phyloP scores from a whole-genome alignment of 2,329 filamentous ascomycete species.

The Neonectria coccinea region DNA sequence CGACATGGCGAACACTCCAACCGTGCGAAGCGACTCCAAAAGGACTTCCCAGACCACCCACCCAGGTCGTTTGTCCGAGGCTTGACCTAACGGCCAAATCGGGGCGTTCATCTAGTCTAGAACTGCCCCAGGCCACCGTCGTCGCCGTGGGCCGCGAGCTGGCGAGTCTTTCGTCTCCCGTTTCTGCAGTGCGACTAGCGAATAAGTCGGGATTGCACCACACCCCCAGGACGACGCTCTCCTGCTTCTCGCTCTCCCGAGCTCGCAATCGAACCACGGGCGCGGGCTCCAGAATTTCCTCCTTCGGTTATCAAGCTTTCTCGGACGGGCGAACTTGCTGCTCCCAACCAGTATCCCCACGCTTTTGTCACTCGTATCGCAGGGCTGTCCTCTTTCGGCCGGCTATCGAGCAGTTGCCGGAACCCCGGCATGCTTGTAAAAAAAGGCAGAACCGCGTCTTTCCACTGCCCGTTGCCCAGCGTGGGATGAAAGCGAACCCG shows the following conservation, averaged over 20 bases:
- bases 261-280: conserved; percentile 17
- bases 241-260: background rate
- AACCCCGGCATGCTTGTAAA: no score
- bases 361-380: background rate
- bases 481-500: background rate
- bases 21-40: background rate
- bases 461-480: background rate
- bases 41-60: background rate
- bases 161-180: background rate
- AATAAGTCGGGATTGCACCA: conserved; percentile 9
- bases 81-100: background rate
- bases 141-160: background rate
- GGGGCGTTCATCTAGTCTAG: background rate
- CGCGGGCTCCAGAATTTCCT: conserved; percentile 12
- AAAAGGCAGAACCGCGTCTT: no score
- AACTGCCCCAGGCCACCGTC: background rate
- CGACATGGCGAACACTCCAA: background rate
- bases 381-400: background rate
- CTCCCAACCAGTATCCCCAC: background rate
- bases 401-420: background rate
- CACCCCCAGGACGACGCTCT: background rate
- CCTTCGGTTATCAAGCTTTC: conserved; percentile 19
- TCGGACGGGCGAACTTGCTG: background rate
- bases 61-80: background rate
- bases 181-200: conserved; percentile 13